A percentile compares a stretch with the other conserved stretches of the same genome.
Conservation (phyloP, 108 stramenopile species). For the Thalassiosira profunda region DNA sequence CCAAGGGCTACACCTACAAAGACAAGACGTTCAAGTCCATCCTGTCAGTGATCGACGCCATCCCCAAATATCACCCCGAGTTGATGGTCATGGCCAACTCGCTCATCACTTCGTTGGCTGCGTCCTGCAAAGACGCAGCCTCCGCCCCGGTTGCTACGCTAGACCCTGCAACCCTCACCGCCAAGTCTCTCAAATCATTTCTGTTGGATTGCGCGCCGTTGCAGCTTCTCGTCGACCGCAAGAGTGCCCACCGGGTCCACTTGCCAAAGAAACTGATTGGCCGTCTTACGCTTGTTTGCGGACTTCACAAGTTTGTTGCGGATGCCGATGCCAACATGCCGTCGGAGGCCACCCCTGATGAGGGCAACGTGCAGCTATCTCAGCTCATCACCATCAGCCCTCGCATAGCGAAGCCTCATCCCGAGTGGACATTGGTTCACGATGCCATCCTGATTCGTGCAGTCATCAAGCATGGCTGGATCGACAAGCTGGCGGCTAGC, state of each 20-base stretch:
- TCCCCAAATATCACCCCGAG: conserved; percentile 71
- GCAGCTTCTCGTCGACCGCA: conserved; percentile 70
- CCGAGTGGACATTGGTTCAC: conserved; percentile 70
- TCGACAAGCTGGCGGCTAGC: conserved; percentile 58
- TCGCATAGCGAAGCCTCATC: conserved; percentile 66
- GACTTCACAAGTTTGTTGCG: conserved; percentile 26
- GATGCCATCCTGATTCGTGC: conserved; percentile 77
- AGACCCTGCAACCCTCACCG: conserved; percentile 30
- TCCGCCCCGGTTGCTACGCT: conserved; percentile 11
- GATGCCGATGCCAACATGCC: conserved; percentile 13
- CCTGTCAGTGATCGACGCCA: conserved; percentile 56
- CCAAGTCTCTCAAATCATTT: conserved; percentile 51
- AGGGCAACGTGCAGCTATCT: conserved; percentile 25
- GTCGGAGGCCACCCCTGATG: conserved; percentile 16
- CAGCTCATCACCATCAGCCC: conserved; percentile 34
- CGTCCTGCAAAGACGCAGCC: conserved; percentile 29
- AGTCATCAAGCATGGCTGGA: conserved; percentile 84
- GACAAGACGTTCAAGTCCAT: conserved; percentile 56
- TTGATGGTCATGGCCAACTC: conserved; percentile 55
- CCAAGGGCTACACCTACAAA: conserved; percentile 18
- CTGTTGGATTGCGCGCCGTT: conserved; percentile 67
- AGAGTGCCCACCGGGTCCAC: conserved; percentile 35
- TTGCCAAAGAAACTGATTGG: conserved; percentile 49
- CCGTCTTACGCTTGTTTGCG: conserved; percentile 27
- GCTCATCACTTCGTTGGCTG: conserved; percentile 42